phyloP scores from a whole-genome alignment of 345 rosid genomes.

The Hibiscus mutabilis region DNA sequence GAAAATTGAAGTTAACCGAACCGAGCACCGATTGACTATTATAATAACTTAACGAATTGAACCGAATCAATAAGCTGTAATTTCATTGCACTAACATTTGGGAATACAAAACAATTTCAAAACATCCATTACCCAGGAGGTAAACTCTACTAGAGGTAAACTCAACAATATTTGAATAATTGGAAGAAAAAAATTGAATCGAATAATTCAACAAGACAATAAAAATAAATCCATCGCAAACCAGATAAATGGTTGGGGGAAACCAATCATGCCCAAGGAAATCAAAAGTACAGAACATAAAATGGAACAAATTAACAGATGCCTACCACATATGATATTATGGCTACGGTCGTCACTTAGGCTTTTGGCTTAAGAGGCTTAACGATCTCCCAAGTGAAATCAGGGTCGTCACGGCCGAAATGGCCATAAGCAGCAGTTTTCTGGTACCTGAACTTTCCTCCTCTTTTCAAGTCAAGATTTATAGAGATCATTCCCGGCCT shows the following conservation, averaged over 20 bases:
- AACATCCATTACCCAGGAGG: background rate
- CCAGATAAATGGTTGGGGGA: background rate
- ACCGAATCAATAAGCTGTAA: background rate
- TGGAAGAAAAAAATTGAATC: background rate
- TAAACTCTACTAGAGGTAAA: background rate
- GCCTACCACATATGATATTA: background rate
- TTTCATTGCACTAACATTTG: background rate
- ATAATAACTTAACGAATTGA: no score
- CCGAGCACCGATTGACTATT: no score
- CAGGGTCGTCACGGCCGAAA: conserved; percentile 66
- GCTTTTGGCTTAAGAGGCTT: conserved; percentile 63
- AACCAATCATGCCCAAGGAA: background rate
- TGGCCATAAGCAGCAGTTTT: conserved; percentile 70
- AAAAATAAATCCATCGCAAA: background rate
- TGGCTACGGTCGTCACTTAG: conserved; percentile 12
- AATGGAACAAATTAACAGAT: background rate
- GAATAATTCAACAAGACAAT: background rate
- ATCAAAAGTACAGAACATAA: background rate
- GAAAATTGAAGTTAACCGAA: no score
- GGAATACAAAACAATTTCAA: background rate
- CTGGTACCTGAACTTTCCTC: conserved; percentile 64
- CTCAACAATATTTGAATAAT: background rate
- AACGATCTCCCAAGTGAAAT: conserved; percentile 69
- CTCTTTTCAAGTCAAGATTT: conserved; percentile 67
- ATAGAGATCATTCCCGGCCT: conserved; percentile 77